Evolutionary conservation across 352 stramenopile genomes (phyloP).

Genomic region (Phytopythium cucurbitacearum): DNA sequence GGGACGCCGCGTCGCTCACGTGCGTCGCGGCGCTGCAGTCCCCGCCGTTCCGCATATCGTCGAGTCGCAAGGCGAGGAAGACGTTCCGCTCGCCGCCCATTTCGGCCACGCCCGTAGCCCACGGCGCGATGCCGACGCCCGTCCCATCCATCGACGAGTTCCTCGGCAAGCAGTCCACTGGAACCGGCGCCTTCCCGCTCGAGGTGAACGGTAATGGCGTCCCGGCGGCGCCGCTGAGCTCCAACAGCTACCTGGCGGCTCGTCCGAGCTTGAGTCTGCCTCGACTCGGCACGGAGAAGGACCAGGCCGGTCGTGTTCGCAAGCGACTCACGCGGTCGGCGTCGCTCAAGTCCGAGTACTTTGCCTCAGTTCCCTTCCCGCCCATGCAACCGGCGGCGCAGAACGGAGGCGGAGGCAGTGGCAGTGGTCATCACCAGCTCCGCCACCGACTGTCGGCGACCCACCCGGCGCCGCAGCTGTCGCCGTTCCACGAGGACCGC

Average conservation of each 20-base stretch:
- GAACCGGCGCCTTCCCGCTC: constrained; percentile 2
- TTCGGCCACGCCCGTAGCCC: constrained; percentile 9
- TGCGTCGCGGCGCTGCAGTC: constrained; percentile 59
- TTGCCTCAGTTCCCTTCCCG: constrained; percentile 41
- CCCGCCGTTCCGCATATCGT: constrained; percentile 73
- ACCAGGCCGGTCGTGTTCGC: constrained; percentile 46
- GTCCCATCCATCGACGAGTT: constrained; percentile 49
- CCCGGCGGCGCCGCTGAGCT: neutral
- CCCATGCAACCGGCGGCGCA: constrained; percentile 13
- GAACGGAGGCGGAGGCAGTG: constrained; percentile 13
- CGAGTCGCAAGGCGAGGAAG: constrained; percentile 77
- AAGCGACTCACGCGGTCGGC: constrained; percentile 68
- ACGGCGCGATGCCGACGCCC: constrained; percentile 1
- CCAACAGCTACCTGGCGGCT: neutral
- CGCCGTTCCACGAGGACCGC: constrained; percentile 21
- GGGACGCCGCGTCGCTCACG: constrained; percentile 22
- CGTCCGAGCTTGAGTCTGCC: constrained; percentile 12
- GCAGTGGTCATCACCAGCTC: constrained; percentile 16
- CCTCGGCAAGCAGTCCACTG: constrained; percentile 12
- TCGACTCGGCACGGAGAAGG: constrained; percentile 22
- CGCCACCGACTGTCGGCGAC: constrained; percentile 25
- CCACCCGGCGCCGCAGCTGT: constrained; percentile 24
- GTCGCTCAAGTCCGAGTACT: constrained; percentile 77
- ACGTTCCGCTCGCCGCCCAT: constrained; percentile 49
- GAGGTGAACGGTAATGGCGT: constrained; percentile 2